Percentiles rank a stretch among this genome's conserved stretches.
These are phyloP conservation scores for Ganoderma meredithae DNA, from an alignment of 1,284 basidiomycete genomes.

Conservation along the genomic window DNA sequence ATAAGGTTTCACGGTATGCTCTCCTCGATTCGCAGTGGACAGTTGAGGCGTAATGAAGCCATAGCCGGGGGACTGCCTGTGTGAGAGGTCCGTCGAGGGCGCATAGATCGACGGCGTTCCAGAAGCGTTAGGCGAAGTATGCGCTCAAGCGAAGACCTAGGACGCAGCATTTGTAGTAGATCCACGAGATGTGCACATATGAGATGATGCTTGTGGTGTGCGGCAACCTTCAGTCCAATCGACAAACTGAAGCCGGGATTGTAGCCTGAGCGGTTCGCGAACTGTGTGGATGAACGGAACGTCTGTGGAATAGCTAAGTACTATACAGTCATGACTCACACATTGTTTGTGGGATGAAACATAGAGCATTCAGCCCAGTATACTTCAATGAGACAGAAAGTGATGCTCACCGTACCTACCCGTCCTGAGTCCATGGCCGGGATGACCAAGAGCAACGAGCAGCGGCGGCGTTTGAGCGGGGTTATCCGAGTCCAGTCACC, in stretches of 20 bases:
- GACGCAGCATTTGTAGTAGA: not conserved
- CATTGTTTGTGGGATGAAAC: no score
- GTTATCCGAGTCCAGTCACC: not conserved
- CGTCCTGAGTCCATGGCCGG: not conserved
- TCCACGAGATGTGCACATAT: slow-evolving; percentile 6
- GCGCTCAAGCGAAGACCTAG: not conserved
- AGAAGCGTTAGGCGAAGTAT: slow-evolving; percentile 9
- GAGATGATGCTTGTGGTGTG: not conserved
- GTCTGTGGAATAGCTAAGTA: no score
- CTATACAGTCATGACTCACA: no score
- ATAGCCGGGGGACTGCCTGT: slow-evolving; percentile 1
- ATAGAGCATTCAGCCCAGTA: no score
- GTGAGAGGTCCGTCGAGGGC: not conserved
- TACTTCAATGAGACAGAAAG: no score
- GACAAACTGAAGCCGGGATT: not conserved
- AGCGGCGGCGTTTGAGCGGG: no score
- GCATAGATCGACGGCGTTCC: slow-evolving; percentile 13
- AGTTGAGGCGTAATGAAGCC: slow-evolving; percentile 5
- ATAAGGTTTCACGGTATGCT: not conserved
- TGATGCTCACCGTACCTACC: no score
- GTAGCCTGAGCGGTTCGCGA: not conserved
- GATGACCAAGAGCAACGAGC: not conserved
- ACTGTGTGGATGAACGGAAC: no score
- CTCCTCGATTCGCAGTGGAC: slow-evolving; percentile 11
- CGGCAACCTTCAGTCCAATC: not conserved